Evolutionary conservation across 208 protist genomes (phyloP).

Genomic region (Crithidia acanthocephali): DNA sequence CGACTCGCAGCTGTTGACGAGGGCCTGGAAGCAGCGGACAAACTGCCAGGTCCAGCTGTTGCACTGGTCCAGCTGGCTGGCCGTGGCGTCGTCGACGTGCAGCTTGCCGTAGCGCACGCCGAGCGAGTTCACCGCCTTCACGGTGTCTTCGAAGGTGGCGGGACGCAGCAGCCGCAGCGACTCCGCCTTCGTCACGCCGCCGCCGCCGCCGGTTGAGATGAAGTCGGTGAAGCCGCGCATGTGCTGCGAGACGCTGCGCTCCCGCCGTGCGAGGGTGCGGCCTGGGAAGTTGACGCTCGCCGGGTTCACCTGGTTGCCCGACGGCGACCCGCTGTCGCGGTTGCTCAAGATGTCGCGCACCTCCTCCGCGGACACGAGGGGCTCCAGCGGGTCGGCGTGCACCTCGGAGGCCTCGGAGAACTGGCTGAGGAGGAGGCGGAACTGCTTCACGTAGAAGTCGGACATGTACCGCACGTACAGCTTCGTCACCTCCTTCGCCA

Average conservation of each 20-base stretch:
- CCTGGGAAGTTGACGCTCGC: constrained; percentile 48
- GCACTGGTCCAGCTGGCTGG: constrained; percentile 46
- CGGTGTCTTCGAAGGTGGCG: constrained; percentile 67
- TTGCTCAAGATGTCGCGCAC: constrained; percentile 60
- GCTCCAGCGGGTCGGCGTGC: constrained; percentile 59
- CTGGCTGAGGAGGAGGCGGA: constrained; percentile 40
- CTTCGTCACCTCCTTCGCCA: constrained; percentile 57
- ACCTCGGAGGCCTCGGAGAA: constrained; percentile 54
- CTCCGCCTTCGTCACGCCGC: constrained; percentile 13
- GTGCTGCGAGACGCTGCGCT: constrained; percentile 81
- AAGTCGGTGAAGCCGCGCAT: constrained; percentile 48
- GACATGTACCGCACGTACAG: constrained; percentile 76
- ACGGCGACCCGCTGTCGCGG: constrained; percentile 60
- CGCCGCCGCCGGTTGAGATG: constrained; percentile 13
- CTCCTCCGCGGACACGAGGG: constrained; percentile 68
- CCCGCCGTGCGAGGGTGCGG: constrained; percentile 49
- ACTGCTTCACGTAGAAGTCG: constrained; percentile 48
- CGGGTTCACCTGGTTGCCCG: constrained; percentile 56
- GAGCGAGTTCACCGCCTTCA: constrained; percentile 52
- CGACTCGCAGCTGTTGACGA: constrained; percentile 61
- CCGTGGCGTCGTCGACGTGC: constrained; percentile 36
- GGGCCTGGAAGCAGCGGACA: constrained; percentile 43
- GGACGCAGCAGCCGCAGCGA: constrained; percentile 41
- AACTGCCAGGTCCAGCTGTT: constrained; percentile 80
- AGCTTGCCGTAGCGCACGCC: constrained; percentile 54